phyloP scores from a whole-genome alignment of 2,329 filamentous ascomycete species.

The Sarocladiaceae sp. region DNA sequence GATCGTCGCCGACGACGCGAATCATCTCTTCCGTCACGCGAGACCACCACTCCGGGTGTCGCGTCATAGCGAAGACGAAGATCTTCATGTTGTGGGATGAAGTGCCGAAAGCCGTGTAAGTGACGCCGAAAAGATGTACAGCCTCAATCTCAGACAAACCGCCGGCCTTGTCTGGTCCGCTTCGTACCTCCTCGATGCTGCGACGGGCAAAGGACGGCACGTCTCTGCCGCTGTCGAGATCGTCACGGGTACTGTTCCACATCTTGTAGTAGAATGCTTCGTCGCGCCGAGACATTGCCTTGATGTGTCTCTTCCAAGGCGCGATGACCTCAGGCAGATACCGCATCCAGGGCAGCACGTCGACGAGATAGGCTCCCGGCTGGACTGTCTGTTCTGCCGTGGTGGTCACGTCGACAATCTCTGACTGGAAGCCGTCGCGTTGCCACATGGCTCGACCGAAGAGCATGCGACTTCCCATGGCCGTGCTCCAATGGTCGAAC shows the following conservation, averaged over 20 bases:
- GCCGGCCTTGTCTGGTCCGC: neutral
- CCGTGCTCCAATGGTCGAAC: slow-evolving; percentile 9
- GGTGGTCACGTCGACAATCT: slow-evolving; percentile 1
- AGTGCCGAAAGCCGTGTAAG: slow-evolving; percentile 28
- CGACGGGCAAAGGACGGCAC: slow-evolving; percentile 8
- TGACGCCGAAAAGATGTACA: slow-evolving; percentile 22
- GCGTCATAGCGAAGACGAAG: slow-evolving; percentile 21
- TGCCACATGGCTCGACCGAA: slow-evolving; percentile 3
- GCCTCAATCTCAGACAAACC: slow-evolving; percentile 18
- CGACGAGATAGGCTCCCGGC: slow-evolving; percentile 5
- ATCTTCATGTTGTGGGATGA: slow-evolving; percentile 21
- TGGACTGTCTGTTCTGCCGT: neutral
- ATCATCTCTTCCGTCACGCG: slow-evolving; percentile 34
- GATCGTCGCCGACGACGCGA: slow-evolving; percentile 25
- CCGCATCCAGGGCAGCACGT: slow-evolving; percentile 2
- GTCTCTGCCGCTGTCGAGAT: slow-evolving; percentile 8
- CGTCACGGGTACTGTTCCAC: neutral
- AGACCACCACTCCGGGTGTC: slow-evolving; percentile 26
- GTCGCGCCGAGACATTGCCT: neutral
- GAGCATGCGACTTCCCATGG: slow-evolving; percentile 4
- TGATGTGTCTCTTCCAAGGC: slow-evolving; percentile 5
- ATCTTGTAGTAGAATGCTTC: slow-evolving; percentile 5
- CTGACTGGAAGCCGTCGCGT: neutral
- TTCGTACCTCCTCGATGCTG: slow-evolving; percentile 8
- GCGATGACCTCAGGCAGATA: slow-evolving; percentile 4